phyloP scores from a whole-genome alignment of 192 early-diverging fungal species.

The Rhizophagus clarus region DNA sequence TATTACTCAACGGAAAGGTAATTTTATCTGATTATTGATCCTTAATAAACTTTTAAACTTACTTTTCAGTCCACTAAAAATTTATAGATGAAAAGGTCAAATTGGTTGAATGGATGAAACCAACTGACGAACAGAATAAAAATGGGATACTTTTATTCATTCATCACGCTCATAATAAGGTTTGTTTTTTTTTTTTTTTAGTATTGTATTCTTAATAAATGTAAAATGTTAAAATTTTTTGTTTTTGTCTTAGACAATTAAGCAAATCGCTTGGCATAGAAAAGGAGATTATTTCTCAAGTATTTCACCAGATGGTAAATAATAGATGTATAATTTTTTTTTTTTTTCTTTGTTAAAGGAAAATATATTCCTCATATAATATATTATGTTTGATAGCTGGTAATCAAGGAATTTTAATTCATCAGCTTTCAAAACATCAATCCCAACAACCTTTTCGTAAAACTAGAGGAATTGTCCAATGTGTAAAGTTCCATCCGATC shows the following conservation, averaged over 20 bases:
- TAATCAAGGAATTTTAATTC: conserved; percentile 79
- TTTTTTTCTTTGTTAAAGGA: background rate
- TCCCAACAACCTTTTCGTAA: conserved; percentile 92
- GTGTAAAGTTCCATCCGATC: conserved; percentile 89
- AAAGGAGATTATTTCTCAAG: conserved; percentile 96
- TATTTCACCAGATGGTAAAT: conserved; percentile 75
- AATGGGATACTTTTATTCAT: conserved; percentile 50
- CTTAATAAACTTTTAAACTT: conserved; percentile 28
- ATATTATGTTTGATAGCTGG: conserved; percentile 36
- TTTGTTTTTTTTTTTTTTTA: no score
- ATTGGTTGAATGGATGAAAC: conserved; percentile 52
- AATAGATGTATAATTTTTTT: background rate
- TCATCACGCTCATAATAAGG: conserved; percentile 44
- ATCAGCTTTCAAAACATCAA: conserved; percentile 87
- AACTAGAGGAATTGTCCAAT: conserved; percentile 86
- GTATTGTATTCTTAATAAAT: background rate
- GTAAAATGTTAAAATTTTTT: background rate
- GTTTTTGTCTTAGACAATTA: conserved; percentile 53
- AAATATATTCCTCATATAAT: background rate
- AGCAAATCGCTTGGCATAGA: conserved; percentile 89
- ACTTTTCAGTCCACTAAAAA: conserved; percentile 30
- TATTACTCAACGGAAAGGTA: conserved; percentile 25
- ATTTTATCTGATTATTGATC: conserved; percentile 24
- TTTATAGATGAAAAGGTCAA: conserved; percentile 34
- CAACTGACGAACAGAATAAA: conserved; percentile 53